Base-by-base conservation (phyloP, 768 basidiomycete species). In the Boletus pseudo-olivaceus region DNA sequence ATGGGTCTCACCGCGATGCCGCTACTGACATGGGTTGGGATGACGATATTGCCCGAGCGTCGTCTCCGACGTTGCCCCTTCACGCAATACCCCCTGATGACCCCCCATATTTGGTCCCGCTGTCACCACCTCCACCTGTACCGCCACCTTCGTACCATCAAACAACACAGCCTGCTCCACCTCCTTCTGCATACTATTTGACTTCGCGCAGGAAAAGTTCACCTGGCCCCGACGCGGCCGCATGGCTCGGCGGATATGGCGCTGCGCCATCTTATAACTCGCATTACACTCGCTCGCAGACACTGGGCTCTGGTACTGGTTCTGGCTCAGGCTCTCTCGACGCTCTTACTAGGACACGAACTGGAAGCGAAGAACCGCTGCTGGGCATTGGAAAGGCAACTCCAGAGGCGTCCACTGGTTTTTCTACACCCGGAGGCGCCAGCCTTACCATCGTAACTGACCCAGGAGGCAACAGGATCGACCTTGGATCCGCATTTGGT, bases 401-500 rank as follows among this genome's bases (percentile, higher is more conserved):
- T 19, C 29, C 54, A 20, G 63, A 68, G 5, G 7, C 50, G 19
- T 29, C 49, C 5, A 35, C 12, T n/a, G 49, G 55, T 7, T 14
- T 20, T 40, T 46, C 58, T 40, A 42, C 47, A 11, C 45, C 49
- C 26, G 54, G 55, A 3, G 58, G 66, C 11, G 10, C 49, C 27
- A 57, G 49, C 15, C 49, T 43, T 10, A 54, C 55, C 9, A 35
- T 38, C 14, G 33, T 30, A 7, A 48, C 46, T 12, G 64, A 59
- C 17, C 42, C 27, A 0, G 62, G 55, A 43, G 48, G 57, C n/a
- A 59, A 53, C 43, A 52, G 19, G 20, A 34, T 45, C 2, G 52
- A 59, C 12, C 54, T 72, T 19, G 70, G 69, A 17, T 70, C 69
- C 38, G 70, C 68, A 12, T 70, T 72, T 35, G 62, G 70, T 20